A percentile compares a stretch with the other conserved stretches of the same genome.
phyloP scores from a whole-genome alignment of 352 stramenopile genomes.

The Blastocystis sp. region DNA sequence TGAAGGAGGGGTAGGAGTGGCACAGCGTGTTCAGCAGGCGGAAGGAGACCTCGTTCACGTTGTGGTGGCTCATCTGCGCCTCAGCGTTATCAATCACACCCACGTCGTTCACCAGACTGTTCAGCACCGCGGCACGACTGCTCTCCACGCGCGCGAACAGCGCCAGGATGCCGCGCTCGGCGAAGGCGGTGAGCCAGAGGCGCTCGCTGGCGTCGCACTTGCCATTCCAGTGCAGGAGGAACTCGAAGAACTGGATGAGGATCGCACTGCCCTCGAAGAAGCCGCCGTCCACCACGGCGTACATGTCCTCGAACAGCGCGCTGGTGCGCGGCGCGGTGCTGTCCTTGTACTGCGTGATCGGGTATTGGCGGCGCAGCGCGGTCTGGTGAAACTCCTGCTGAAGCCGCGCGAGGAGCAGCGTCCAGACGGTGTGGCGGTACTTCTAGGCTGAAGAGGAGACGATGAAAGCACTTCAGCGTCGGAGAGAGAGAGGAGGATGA shows the following conservation, averaged over 20 bases:
- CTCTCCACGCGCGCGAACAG: conserved; percentile 14
- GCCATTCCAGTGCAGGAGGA: conserved; percentile 15
- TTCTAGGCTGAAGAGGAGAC: neutral
- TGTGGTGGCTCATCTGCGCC: conserved; percentile 18
- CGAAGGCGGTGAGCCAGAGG: neutral
- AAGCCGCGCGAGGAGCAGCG: neutral
- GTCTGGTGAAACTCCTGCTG: neutral
- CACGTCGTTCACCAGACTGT: neutral
- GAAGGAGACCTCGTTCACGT: neutral
- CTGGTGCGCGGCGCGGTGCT: neutral
- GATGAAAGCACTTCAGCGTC: neutral
- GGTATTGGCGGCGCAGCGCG: neutral
- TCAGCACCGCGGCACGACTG: neutral
- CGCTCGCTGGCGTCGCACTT: neutral
- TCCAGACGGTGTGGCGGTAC: neutral
- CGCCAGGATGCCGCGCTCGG: neutral
- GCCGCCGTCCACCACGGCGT: neutral
- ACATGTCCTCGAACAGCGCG: neutral
- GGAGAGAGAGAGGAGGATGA: conserved; percentile 45
- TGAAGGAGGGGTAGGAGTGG: conserved; percentile 42
- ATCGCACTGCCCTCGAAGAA: neutral
- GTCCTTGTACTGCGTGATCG: neutral
- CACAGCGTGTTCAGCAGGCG: conserved; percentile 6
- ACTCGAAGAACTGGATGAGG: conserved; percentile 23
- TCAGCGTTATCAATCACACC: neutral